phyloP scores from a whole-genome alignment of 768 basidiomycete genomes.

The Trametes coccinea region DNA sequence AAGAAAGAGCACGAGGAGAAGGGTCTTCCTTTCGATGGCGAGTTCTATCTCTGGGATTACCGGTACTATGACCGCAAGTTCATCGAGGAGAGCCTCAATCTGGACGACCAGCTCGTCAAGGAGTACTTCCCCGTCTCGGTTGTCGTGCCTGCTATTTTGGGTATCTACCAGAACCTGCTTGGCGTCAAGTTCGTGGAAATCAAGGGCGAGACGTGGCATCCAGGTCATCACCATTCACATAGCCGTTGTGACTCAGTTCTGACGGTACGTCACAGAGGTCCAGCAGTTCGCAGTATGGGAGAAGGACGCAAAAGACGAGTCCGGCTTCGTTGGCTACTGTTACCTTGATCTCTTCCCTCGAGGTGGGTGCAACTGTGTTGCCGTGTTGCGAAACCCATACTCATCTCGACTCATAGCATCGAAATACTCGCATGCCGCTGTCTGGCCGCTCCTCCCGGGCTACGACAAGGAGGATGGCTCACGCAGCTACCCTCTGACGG shows the following conservation, averaged over 20 bases:
- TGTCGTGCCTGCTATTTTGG: conserved; percentile 79
- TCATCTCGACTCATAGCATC: conserved; percentile 41
- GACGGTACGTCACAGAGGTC: conserved; percentile 52
- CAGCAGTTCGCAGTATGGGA: conserved; percentile 88
- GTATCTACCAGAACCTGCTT: conserved; percentile 82
- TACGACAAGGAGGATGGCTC: conserved; percentile 56
- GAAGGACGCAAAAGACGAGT: conserved; percentile 65
- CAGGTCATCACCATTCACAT: conserved; percentile 43
- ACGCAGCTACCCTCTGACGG: conserved; percentile 70
- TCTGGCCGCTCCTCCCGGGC: conserved; percentile 75
- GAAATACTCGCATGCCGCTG: conserved; percentile 87
- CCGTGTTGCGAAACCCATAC: neutral
- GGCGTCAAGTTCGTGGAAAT: conserved; percentile 64
- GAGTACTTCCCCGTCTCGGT: conserved; percentile 87
- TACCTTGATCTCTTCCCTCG: conserved; percentile 89
- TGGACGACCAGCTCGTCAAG: conserved; percentile 80
- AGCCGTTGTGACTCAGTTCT: neutral
- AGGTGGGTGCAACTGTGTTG: conserved; percentile 42
- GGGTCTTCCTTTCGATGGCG: conserved; percentile 63
- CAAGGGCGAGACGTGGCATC: conserved; percentile 77
- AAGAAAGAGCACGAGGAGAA: conserved; percentile 65
- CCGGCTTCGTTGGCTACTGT: conserved; percentile 80
- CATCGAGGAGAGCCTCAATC: conserved; percentile 62
- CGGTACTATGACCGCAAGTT: conserved; percentile 69
- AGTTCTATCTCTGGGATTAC: conserved; percentile 87